Evolutionary conservation across 164 flowering plant genomes (phyloP).

Genomic region (Platanus orientalis): DNA sequence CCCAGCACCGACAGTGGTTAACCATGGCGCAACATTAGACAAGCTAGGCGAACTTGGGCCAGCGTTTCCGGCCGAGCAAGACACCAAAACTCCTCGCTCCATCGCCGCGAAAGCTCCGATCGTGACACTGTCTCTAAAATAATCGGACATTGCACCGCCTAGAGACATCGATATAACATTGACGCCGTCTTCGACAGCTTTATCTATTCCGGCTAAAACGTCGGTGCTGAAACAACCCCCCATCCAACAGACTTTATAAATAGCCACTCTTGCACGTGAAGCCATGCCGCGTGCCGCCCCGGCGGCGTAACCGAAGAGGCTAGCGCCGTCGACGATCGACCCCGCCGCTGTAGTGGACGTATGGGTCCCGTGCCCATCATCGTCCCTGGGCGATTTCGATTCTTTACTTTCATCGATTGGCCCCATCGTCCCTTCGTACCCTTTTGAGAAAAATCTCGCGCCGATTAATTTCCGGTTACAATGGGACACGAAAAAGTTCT

Average conservation of each 20-base stretch:
- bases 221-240: constrained; percentile 11
- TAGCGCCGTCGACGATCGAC: constrained; percentile 6
- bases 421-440: constrained; percentile 1
- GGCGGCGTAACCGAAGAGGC: constrained; percentile 9
- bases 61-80: constrained; percentile 20
- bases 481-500: background rate
- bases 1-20: constrained; percentile 1
- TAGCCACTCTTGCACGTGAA: constrained; percentile 7
- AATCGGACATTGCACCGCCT: constrained; percentile 6
- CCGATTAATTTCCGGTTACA: constrained; percentile 18
- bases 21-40: constrained; percentile 19
- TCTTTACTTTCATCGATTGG: background rate
- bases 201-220: constrained; percentile 12
- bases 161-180: constrained; percentile 14
- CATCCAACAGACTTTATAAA: constrained; percentile 15
- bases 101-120: constrained; percentile 19
- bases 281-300: constrained; percentile 21
- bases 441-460: constrained; percentile 12
- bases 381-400: constrained; percentile 5
- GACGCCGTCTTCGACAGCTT: constrained; percentile 14
- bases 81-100: constrained; percentile 16
- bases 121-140: constrained; percentile 1
- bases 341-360: constrained; percentile 21
- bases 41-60: constrained; percentile 7
- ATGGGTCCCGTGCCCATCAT: constrained; percentile 19